A percentile compares a stretch with the other conserved stretches of the same genome.
These are phyloP conservation scores for Geotrichum reessii DNA, from an alignment of 1,139 yeast genomes.

Conservation along the genomic window DNA sequence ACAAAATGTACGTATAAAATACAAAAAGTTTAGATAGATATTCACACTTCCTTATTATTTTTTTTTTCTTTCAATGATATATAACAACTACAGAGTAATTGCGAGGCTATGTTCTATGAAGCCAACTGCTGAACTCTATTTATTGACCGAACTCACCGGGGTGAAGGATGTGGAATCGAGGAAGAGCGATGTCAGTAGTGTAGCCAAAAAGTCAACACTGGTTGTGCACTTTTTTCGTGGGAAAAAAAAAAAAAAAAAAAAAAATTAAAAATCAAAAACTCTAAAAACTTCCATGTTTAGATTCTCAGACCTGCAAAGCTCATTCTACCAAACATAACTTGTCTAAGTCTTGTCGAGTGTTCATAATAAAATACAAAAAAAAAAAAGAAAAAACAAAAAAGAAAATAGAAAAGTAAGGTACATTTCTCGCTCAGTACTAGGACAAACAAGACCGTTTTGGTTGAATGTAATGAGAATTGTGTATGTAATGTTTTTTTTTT, in stretches of 20 bases:
- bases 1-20: background rate
- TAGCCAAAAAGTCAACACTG: background rate
- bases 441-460: background rate
- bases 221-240: background rate
- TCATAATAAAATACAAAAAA: no score
- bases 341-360: no score
- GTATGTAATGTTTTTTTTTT: background rate
- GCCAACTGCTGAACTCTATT: background rate
- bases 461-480: background rate
- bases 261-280: no score
- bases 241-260: no score
- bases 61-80: no score
- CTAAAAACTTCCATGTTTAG: no score
- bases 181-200: background rate
- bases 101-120: background rate
- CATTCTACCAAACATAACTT: no score
- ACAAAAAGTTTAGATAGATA: no score
- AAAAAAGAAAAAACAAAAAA: no score
- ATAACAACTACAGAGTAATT: background rate
- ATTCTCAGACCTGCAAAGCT: no score
- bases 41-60: no score
- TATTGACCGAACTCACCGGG: background rate
- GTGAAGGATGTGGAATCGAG: background rate
- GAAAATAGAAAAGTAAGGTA: background rate
- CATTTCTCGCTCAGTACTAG: no score